Evolutionary conservation across 2,329 filamentous ascomycete species (phyloP), one percentile per base, ranked within the genome.

Genomic region (Sporothrix curviconia): DNA sequence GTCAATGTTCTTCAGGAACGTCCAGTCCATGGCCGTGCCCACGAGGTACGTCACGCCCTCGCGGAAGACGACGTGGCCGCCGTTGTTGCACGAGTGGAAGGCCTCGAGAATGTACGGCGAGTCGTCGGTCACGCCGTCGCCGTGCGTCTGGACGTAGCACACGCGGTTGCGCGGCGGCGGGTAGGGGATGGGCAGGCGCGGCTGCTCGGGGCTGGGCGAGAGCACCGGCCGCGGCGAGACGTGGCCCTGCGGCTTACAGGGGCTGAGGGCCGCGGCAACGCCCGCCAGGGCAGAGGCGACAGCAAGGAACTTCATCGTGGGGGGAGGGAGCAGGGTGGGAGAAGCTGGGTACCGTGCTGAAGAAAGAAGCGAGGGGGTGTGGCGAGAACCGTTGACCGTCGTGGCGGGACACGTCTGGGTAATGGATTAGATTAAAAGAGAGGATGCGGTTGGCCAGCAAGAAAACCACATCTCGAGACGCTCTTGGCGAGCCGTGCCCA

Each of bases 21-120:
- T 82, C 64, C 83, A 66, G 62, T 85, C 76, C 53, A 84, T 64
- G 3, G 80, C 78, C 1, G 76, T 81, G 28, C 77, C 79, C 57
- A 84, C 75, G 2, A 73, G 81, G 64, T 83, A 84, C 2, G 68
- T 67, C 19, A 64, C 63, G 9, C 74, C 76, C 61, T 74, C 70
- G 12, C 74, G 73, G 47, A 86, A 80, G 1, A 83, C 70, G 2
- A 85, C 80, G 61, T 78, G 78, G 2, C 83, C 83, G 15, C 82
- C 82, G 62, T 82, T 73, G 64, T 85, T 86, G 68, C 83, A 86
- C 39, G 74, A 64, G 44, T 82, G 71, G 56, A 86, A 69, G 0
- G 83, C 82, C 1, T 73, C 67, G 8, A 85, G 62, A 51, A 86
- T 79, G 56, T 76, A 74, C 0, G 70, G 63, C 0, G 70, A 68